A percentile compares a stretch with the other conserved stretches of the same genome.
phyloP scores from a whole-genome alignment of 768 basidiomycete species.

The Trametes sanguinea region DNA sequence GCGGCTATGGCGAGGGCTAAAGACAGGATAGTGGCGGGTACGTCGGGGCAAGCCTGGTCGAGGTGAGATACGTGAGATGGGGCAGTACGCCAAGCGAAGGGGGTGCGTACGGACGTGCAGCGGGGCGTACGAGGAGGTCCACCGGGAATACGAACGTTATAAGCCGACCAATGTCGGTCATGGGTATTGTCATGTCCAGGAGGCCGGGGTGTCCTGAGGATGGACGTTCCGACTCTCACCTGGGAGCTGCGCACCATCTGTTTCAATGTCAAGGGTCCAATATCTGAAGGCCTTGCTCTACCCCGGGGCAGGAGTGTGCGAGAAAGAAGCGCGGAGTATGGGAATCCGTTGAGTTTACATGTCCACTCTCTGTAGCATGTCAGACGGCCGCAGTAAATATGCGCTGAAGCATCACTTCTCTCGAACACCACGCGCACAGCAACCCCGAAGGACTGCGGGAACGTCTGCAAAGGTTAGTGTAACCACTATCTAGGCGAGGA shows the following conservation, averaged over 20 bases:
- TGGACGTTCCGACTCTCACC: constrained; percentile 1
- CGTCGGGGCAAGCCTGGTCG: neutral
- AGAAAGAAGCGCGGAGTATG: constrained; percentile 14
- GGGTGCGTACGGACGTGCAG: neutral
- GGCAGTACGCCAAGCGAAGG: neutral
- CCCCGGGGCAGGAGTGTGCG: constrained; percentile 6
- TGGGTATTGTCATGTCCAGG: constrained; percentile 9
- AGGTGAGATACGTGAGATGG: neutral
- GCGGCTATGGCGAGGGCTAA: neutral
- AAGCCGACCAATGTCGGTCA: constrained; percentile 14
- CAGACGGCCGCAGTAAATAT: neutral
- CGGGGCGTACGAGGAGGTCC: neutral
- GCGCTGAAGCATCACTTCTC: neutral
- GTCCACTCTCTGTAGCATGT: neutral
- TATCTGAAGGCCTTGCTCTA: constrained; percentile 3
- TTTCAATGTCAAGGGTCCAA: neutral
- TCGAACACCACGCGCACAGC: too few relatives aligned
- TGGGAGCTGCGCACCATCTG: constrained; percentile 8
- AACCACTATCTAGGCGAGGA: too few relatives aligned
- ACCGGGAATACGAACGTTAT: constrained; percentile 2
- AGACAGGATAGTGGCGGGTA: neutral
- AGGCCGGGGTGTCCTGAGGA: neutral
- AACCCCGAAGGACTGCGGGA: neutral
- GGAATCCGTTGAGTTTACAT: constrained; percentile 8
- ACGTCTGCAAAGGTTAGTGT: too few relatives aligned